Base-by-base conservation (phyloP, 2,329 filamentous ascomycete genomes). In the Hirsutella rhossiliensis region DNA sequence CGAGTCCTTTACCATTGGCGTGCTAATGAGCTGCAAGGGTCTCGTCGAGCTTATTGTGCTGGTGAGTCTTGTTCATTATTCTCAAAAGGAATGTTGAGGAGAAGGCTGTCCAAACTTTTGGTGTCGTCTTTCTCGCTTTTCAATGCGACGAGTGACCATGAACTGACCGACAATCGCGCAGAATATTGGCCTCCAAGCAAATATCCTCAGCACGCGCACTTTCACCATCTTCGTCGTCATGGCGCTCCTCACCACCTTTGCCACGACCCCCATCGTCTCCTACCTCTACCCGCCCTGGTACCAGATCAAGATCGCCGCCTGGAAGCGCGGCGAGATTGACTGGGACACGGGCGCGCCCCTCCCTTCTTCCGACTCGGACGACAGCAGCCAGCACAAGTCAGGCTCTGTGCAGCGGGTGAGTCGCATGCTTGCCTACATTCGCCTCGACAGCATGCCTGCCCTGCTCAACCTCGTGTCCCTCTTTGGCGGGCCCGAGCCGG, bases 141-240 rank as follows among this genome's bases (percentile, higher is more conserved):
- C 34, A 5, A 5, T 17, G 15, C 15, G n/a, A 9, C 34, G 18
- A 11, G n/a, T 37, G 34, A 37, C 2, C n/a, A 18, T 18, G n/a
- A 5, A 18, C 34, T 37, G n/a, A 37, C 34, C 15, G 11, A 1
- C 17, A 4, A 15, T 37, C 9, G 11, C 18, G 15, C 19, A 77
- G 74, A 79, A 78, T 52, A 76, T 97, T 53, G 87, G 88, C 38
- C 71, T 89, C 3, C 81, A 90, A 66, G 87, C 88, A 18, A 79
- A 78, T 31, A 94, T 94, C 48, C 69, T 95, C 17, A 89, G 84
- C 46, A 74, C 73, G 0, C 72, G 84, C 15, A 94, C 87, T 0
- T 95, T 95, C 55, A 94, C 88, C 43, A 94, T 95, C 44, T 94
- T 95, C 53, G 87, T 95, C 19, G 84, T 95, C 56, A 95, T 95